Evolutionary conservation across 176 grass and related monocot genomes (phyloP).

Genomic region (sorghum (Sorghum bicolor)): Sorghum_bicolor_NCBIv3 NC_012871.2:70695001-70695500

Average conservation of each 20-base stretch:
- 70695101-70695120: conserved; percentile 96
- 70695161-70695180: conserved; percentile 26
- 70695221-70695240: conserved; percentile 19
- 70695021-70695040: conserved; percentile 25
- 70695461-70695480: conserved; percentile 30
- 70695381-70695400: conserved; percentile 42
- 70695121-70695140: conserved; percentile 91
- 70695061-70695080: conserved; percentile 71
- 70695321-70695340: conserved; percentile 33
- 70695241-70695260: conserved; percentile 1
- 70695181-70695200: conserved; percentile 7
- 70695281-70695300: conserved; percentile 3
- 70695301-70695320: conserved; percentile 37
- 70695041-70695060: conserved; percentile 35
- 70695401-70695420: conserved; percentile 23
- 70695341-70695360: conserved; percentile 31
- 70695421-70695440: conserved; percentile 25
- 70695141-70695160: conserved; percentile 47
- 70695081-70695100: conserved; percentile 94
- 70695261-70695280: conserved; percentile 38
- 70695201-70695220: not conserved
- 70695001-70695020: conserved; percentile 31
- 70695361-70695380: not conserved
- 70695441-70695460: conserved; percentile 40
- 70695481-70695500: not conserved